Percentiles rank a stretch among this genome's conserved stretches.
Evolutionary conservation across 2,329 filamentous ascomycete species (phyloP).

Genomic region (Trichoderma cornu-damae): DNA sequence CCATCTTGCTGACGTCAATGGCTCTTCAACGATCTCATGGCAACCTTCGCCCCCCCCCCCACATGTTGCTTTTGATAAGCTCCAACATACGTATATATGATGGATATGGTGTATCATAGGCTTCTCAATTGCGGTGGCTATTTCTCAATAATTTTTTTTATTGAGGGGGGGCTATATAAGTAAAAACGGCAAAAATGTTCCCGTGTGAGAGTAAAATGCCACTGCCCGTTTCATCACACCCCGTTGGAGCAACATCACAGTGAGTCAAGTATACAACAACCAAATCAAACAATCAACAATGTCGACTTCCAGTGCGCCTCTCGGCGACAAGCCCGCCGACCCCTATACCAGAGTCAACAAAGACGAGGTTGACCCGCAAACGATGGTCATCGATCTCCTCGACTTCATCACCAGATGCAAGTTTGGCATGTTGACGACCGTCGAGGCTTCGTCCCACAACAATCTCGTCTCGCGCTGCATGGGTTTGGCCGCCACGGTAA

Average conservation of each 20-base stretch:
- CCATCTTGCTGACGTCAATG: conserved; percentile 13
- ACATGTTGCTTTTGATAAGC: not conserved
- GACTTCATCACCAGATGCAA: conserved; percentile 68
- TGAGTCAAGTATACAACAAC: conserved; percentile 14
- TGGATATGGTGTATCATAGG: conserved; percentile 8
- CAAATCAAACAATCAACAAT: no score
- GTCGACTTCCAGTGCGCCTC: conserved; percentile 50
- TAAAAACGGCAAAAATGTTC: no score
- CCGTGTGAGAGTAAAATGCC: no score
- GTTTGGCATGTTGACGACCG: conserved; percentile 86
- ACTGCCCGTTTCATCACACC: no score
- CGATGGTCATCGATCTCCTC: conserved; percentile 71
- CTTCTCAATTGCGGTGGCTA: no score
- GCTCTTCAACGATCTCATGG: not conserved
- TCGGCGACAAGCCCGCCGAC: conserved; percentile 60
- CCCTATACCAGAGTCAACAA: conserved; percentile 76
- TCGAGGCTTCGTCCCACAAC: conserved; percentile 53
- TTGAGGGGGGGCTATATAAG: not conserved
- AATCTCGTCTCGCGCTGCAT: conserved; percentile 77
- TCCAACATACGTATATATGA: conserved; percentile 12
- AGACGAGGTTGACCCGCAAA: conserved; percentile 56
- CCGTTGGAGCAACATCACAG: not conserved
- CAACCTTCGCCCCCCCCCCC: not conserved
- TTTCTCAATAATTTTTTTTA: not conserved
- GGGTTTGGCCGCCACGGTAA: conserved; percentile 73